Conservation (phyloP, 352 stramenopile genomes). For the Pseudoperonospora humuli region DNA sequence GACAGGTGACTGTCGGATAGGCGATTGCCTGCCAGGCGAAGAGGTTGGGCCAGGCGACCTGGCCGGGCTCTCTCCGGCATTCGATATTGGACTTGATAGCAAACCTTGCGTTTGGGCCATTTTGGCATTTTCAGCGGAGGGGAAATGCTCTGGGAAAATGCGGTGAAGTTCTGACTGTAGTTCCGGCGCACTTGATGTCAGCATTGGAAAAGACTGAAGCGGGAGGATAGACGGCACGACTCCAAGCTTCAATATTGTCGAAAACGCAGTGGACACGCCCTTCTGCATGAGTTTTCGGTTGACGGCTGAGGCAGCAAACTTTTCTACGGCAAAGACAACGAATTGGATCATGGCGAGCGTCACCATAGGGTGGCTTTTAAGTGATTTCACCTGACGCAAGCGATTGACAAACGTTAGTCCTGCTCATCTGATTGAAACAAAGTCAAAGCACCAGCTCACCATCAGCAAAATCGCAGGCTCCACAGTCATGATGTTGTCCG, state of each 20-base stretch:
- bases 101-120: conserved; percentile 11
- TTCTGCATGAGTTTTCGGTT: conserved; percentile 80
- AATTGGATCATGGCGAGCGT: conserved; percentile 82
- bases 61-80: conserved; percentile 32
- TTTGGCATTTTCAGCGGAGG: conserved; percentile 43
- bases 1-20: conserved; percentile 24
- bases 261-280: conserved; percentile 68
- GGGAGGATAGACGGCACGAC: conserved; percentile 59
- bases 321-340: conserved; percentile 78
- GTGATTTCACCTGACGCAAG: conserved; percentile 57
- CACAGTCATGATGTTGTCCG: conserved; percentile 78
- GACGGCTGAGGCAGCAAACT: conserved; percentile 65
- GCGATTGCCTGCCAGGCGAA: conserved; percentile 36
- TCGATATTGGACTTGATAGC: conserved; percentile 25
- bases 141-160: conserved; percentile 80
- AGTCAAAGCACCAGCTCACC: conserved; percentile 25
- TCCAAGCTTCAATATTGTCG: conserved; percentile 65
- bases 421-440: background rate
- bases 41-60: conserved; percentile 32
- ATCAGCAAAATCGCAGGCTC: conserved; percentile 79
- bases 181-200: conserved; percentile 58
- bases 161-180: conserved; percentile 64
- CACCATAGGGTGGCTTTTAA: conserved; percentile 79
- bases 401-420: conserved; percentile 2
- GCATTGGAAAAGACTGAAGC: conserved; percentile 72